These are phyloP conservation scores for Elsinoe batatas DNA, from an alignment of 2,329 filamentous ascomycete species.

Conservation along the genomic window DNA sequence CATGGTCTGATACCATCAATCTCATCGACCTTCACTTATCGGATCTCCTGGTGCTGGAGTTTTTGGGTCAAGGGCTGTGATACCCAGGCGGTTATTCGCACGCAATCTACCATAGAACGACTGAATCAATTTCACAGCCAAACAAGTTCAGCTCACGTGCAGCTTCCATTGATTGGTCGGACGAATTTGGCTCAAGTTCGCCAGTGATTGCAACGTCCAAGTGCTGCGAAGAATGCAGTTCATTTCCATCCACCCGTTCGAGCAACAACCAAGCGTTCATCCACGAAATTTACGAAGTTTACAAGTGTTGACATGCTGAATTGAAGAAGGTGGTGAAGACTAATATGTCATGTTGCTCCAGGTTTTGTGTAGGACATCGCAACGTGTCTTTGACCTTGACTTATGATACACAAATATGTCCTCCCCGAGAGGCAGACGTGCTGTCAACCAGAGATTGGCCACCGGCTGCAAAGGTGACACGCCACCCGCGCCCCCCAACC, in stretches of 20 bases:
- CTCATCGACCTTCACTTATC: not conserved
- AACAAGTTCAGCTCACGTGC: not conserved
- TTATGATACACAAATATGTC: not conserved
- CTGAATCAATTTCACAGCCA: not conserved
- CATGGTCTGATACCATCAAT: not conserved
- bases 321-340: not conserved
- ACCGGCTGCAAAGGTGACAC: not conserved
- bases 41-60: not conserved
- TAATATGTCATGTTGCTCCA: not conserved
- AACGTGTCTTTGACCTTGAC: constrained; percentile 1
- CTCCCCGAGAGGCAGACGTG: not conserved
- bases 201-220: not conserved
- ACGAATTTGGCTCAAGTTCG: not conserved
- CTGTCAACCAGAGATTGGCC: constrained; percentile 7
- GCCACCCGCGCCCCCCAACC: not conserved
- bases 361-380: not conserved
- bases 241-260: constrained; percentile 1
- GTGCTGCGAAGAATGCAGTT: constrained; percentile 5
- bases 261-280: not conserved
- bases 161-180: not conserved
- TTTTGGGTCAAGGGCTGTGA: not conserved
- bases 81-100: not conserved
- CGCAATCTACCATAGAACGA: not conserved
- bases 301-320: not conserved
- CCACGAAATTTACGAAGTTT: not conserved